Percentiles rank a stretch among this genome's conserved stretches.
Conservation (phyloP, 805 yeast genomes). For the Candida manassasensis region DNA sequence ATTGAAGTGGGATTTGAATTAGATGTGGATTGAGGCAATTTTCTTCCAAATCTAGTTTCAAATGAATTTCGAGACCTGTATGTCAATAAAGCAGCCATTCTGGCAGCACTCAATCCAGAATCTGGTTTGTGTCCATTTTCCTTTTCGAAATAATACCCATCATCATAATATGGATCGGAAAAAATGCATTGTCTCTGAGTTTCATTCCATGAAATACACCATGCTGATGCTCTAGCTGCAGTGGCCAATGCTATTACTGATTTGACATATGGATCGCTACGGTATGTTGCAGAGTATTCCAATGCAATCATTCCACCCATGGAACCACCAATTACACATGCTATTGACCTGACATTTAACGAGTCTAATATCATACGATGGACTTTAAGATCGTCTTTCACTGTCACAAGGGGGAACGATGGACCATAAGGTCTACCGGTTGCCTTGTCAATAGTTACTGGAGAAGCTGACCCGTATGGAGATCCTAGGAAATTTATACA, state of each 20-base stretch:
- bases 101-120: slow-evolving; percentile 88
- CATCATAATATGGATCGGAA: slow-evolving; percentile 88
- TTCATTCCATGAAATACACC: slow-evolving; percentile 99
- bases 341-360: slow-evolving; percentile 72
- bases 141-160: slow-evolving; percentile 73
- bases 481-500: slow-evolving; percentile 93
- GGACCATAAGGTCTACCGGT: slow-evolving; percentile 85
- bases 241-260: slow-evolving; percentile 84
- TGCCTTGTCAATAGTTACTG: slow-evolving; percentile 73
- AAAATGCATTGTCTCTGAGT: slow-evolving; percentile 96
- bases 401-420: slow-evolving; percentile 87
- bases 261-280: slow-evolving; percentile 61
- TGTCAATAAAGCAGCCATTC: slow-evolving; percentile 94
- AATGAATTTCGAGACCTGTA: slow-evolving; percentile 90
- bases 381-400: slow-evolving; percentile 84
- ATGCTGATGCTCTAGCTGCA: slow-evolving; percentile 90
- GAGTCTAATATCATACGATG: slow-evolving; percentile 76
- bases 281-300: slow-evolving; percentile 70
- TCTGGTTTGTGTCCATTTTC: slow-evolving; percentile 66
- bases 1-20: slow-evolving; percentile 5
- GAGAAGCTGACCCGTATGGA: slow-evolving; percentile 95
- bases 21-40: slow-evolving; percentile 24
- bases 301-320: slow-evolving; percentile 98
- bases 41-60: slow-evolving; percentile 88
- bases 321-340: slow-evolving; percentile 91